These are phyloP conservation scores for Teunomyces tritomae DNA, from an alignment of 805 yeast genomes.

Conservation along the genomic window DNA sequence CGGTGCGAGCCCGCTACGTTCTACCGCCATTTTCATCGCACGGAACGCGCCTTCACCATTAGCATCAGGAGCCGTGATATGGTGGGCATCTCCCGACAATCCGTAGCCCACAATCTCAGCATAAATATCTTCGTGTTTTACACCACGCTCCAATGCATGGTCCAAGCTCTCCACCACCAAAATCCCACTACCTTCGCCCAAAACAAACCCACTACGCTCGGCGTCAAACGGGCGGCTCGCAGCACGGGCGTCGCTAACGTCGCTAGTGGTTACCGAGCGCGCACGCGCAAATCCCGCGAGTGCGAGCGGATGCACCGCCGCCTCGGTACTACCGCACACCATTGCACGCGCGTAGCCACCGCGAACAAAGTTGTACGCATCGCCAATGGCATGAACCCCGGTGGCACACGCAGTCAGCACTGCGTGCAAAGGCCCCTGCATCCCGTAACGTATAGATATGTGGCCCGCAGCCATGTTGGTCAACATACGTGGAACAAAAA, in stretches of 20 bases:
- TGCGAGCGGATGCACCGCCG: slow-evolving; percentile 80
- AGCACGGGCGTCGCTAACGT: slow-evolving; percentile 48
- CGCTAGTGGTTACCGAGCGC: slow-evolving; percentile 61
- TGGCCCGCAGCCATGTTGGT: slow-evolving; percentile 95
- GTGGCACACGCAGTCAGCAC: slow-evolving; percentile 97
- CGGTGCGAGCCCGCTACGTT: slow-evolving; percentile 46
- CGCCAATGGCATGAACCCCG: slow-evolving; percentile 91
- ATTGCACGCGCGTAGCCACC: slow-evolving; percentile 82
- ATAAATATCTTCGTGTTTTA: slow-evolving; percentile 52
- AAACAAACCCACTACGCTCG: slow-evolving; percentile 79
- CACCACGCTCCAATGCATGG: slow-evolving; percentile 66
- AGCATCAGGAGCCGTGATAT: slow-evolving; percentile 86
- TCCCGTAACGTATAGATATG: slow-evolving; percentile 71
- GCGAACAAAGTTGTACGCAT: slow-evolving; percentile 76
- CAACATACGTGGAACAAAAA: slow-evolving; percentile 79
- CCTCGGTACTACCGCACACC: slow-evolving; percentile 94
- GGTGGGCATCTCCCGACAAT: slow-evolving; percentile 84
- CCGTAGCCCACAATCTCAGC: slow-evolving; percentile 91
- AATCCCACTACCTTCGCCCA: slow-evolving; percentile 91
- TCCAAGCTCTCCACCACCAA: slow-evolving; percentile 72
- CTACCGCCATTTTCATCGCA: slow-evolving; percentile 78
- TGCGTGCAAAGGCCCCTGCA: slow-evolving; percentile 84
- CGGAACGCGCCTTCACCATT: slow-evolving; percentile 81
- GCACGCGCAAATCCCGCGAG: slow-evolving; percentile 91
- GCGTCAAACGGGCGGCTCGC: slow-evolving; percentile 89